A percentile compares a stretch with the other conserved stretches of the same genome.
phyloP scores from a whole-genome alignment of 2,329 filamentous ascomycete species.

The Arthrinium phaeospermum region DNA sequence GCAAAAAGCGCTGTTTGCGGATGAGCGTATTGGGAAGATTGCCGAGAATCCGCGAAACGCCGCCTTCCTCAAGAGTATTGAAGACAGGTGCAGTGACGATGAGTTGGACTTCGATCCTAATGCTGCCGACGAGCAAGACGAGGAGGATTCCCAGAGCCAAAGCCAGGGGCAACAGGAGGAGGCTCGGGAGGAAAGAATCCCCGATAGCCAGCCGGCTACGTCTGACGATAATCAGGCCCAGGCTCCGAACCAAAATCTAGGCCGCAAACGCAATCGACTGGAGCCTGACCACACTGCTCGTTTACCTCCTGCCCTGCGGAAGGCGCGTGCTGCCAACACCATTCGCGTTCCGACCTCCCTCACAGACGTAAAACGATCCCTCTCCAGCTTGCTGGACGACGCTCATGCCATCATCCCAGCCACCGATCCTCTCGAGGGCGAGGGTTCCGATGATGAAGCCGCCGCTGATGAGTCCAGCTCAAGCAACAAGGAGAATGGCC shows the following conservation, averaged over 20 bases:
- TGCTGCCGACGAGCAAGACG: slow-evolving; percentile 43
- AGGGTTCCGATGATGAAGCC: slow-evolving; percentile 58
- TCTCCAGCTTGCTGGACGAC: slow-evolving; percentile 73
- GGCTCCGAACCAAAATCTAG: slow-evolving; percentile 38
- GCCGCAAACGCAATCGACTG: slow-evolving; percentile 38
- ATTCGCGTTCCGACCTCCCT: slow-evolving; percentile 74
- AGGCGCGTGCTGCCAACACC: slow-evolving; percentile 57
- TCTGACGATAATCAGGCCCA: slow-evolving; percentile 33
- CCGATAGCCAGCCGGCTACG: slow-evolving; percentile 56
- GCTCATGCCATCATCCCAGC: slow-evolving; percentile 51
- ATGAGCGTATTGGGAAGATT: slow-evolving; percentile 90
- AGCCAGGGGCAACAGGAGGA: slow-evolving; percentile 33
- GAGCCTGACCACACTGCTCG: slow-evolving; percentile 44
- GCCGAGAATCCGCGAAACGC: slow-evolving; percentile 86
- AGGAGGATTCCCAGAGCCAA: slow-evolving; percentile 45
- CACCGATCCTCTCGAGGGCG: slow-evolving; percentile 52
- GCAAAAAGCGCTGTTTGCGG: slow-evolving; percentile 84
- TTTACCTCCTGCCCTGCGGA: slow-evolving; percentile 65
- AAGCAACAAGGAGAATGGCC: slow-evolving; percentile 57
- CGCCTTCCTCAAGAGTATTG: slow-evolving; percentile 89
- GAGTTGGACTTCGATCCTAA: slow-evolving; percentile 71
- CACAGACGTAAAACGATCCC: slow-evolving; percentile 80
- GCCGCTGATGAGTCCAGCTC: slow-evolving; percentile 32
- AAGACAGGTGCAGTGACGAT: slow-evolving; percentile 78
- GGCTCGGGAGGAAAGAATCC: slow-evolving; percentile 42